Evolutionary conservation across 257 asterid genomes (phyloP).

Genomic region (Striga asiatica): DNA sequence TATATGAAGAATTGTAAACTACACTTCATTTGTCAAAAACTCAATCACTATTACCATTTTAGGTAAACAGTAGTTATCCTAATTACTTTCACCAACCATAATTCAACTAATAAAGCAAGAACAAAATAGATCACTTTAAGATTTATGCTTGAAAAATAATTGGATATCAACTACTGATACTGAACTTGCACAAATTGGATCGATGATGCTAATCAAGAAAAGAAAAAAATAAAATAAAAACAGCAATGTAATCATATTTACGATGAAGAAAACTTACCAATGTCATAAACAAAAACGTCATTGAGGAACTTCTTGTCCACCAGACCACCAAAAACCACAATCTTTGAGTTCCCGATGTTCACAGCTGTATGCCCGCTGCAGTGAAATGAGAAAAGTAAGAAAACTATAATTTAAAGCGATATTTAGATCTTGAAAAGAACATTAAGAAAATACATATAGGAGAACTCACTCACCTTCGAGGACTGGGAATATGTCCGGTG

Average conservation of each 20-base stretch:
- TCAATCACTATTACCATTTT: too few species aligned
- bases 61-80: too few species aligned
- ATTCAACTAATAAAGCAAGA: too few species aligned
- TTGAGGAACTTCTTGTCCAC: slow-evolving; percentile 74
- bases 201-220: not conserved
- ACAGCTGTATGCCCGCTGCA: slow-evolving; percentile 90
- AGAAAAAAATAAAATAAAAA: not conserved
- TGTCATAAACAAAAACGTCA: slow-evolving; percentile 66
- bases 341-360: slow-evolving; percentile 82
- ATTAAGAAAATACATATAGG: not conserved
- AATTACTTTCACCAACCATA: too few species aligned
- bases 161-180: too few species aligned
- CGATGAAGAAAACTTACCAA: slow-evolving; percentile 38
- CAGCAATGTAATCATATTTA: not conserved
- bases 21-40: too few species aligned
- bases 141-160: too few species aligned
- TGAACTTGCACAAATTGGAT: slow-evolving; percentile 4
- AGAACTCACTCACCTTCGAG: slow-evolving; percentile 70
- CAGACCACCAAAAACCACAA: slow-evolving; percentile 79
- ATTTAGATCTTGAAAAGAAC: not conserved
- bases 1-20: too few species aligned
- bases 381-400: not conserved
- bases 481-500: slow-evolving; percentile 62
- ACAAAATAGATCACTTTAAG: too few species aligned
- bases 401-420: not conserved